Base-by-base conservation (phyloP, 768 basidiomycete genomes). In the Russula ochroleuca region DNA sequence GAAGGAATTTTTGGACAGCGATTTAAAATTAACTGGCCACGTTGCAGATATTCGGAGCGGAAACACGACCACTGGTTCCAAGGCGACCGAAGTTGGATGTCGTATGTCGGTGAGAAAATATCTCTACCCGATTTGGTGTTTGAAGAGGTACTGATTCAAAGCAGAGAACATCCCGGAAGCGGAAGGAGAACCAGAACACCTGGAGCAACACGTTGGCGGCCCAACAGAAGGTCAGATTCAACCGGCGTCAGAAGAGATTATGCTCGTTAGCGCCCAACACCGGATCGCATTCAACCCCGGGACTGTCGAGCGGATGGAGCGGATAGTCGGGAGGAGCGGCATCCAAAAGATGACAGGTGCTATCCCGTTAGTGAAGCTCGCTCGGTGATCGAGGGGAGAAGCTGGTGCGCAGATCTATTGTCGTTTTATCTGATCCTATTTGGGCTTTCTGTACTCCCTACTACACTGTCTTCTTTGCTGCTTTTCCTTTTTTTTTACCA, bases 21-120 rank as follows among this genome's bases (percentile, higher is more conserved):
- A 7, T 33, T 31, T 7, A 38, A 3, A 35, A 7, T 31, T 45
- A 33, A 61, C 10, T 21, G n/a, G 8, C 14, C 31, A 33, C 43
- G 35, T 37, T 28, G 10, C 43, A 66, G 65, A 33, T 66, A 66
- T 45, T 66, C 65, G 28, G 65, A 66, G 43, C 65, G 65, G 25
- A 66, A 49, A 48, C 65, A 64, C 15, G 65, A 66, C 11, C 65
- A 66, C 33, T 66, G 65, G 65, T 66, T 66, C 56, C 65, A 64
- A 37, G 65, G 65, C 15, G 65, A 66, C 45, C 65, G 65, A 35
- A 17, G 45, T 59, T 63, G 62, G 55, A 66, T 66, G 65, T 66
- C 65, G 0, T 66, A 25, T 25, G 56, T 57, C 10, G 65, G 65
- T 66, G 48, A 66, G 61, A 21, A 40, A 31, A 33, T 33, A 35